Base-by-base conservation (phyloP, 2,329 filamentous ascomycete genomes). In the Davidsoniella virescens region DNA sequence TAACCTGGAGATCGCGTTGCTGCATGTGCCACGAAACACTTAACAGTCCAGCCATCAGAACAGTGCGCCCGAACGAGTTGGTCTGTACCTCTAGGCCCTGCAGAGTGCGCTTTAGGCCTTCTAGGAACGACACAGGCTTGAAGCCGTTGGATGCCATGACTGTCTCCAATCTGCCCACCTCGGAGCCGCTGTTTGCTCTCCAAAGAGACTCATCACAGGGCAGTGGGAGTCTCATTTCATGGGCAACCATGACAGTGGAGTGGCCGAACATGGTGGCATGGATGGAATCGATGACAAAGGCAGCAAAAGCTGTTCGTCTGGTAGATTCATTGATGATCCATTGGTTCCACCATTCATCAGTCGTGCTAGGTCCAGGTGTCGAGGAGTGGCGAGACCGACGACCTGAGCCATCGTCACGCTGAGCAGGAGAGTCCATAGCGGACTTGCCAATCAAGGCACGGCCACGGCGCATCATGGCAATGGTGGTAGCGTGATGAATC, bases 261-360 rank as follows among this genome's bases (percentile, higher is more conserved):
- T 96, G 92, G 0, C 90, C 92, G 64, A 96, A 96, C 84, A 98
- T 95, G 25, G 87, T 94, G 1, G 88, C 87, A 63, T 98, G 92
- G 1, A 88, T 93, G 4, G 88, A 94, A 63, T 98, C 92, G 56
- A 96, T 82, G 41, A 95, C 79, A 61, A 96, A 96, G 0, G 92
- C 92, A 0, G 85, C 87, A 66, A 95, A 96, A 0, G 90, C 92
- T 3, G 84, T 86, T 53, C 92, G 78, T 26, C 87, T 75, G 0
- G 88, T 96, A 1, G 90, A 84, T 63, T 98, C 92, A 47, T 87
- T 87, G 10, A 82, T 88, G 59, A 96, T 92, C 92, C 92, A 96
- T 57, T 87, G 80, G 58, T 87, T 84, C 92, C 92, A 98, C 71
- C 84, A 92, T 56, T 94, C 87, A 55, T 94, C 87, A 0, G 82